Evolutionary conservation across 2,329 filamentous ascomycete species (phyloP).

Genomic region (Nothopassalora personata): DNA sequence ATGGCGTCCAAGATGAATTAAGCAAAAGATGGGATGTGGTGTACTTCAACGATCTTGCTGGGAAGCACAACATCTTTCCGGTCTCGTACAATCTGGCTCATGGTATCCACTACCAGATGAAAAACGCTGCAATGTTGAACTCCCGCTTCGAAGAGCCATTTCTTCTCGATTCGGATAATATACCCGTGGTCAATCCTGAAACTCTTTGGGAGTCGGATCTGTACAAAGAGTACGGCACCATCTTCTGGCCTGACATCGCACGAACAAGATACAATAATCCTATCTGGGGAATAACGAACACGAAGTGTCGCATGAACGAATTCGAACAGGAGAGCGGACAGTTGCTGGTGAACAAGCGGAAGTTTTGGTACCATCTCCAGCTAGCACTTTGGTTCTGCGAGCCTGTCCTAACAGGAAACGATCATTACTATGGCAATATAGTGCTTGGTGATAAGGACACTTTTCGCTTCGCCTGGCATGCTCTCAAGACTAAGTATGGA

Average conservation of each 20-base stretch:
- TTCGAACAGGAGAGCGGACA: constrained; percentile 36
- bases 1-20: constrained; percentile 17
- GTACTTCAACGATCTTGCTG: constrained; percentile 30
- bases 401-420: constrained; percentile 10
- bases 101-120: constrained; percentile 29
- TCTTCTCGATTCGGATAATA: constrained; percentile 36
- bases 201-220: constrained; percentile 27
- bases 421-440: constrained; percentile 27
- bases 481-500: constrained; percentile 32
- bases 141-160: constrained; percentile 35
- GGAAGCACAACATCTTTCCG: constrained; percentile 18
- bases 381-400: constrained; percentile 34
- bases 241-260: constrained; percentile 38
- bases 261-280: constrained; percentile 31
- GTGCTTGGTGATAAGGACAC: constrained; percentile 38
- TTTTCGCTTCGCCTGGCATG: constrained; percentile 35
- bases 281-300: constrained; percentile 35
- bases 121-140: constrained; percentile 34
- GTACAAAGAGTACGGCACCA: constrained; percentile 30
- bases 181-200: constrained; percentile 31
- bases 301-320: constrained; percentile 31
- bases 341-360: constrained; percentile 34
- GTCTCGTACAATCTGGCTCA: constrained; percentile 15
- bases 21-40: constrained; percentile 18
- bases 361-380: constrained; percentile 37